Evolutionary conservation across 306 rosid species (phyloP).

Genomic region (Hippophae gyantsensis): DNA sequence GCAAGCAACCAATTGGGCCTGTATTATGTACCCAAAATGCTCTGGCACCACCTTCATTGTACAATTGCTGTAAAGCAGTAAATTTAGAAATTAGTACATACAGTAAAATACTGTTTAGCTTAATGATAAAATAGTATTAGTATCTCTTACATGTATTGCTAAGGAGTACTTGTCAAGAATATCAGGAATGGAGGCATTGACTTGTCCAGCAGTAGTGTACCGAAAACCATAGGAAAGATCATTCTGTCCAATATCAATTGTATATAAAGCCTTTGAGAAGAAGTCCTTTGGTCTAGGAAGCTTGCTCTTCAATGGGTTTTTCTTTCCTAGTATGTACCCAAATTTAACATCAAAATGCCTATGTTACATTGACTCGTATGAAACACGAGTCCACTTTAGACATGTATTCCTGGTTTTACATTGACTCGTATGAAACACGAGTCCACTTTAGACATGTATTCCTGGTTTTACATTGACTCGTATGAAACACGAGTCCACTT

Average conservation of each 20-base stretch:
- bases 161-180: slow-evolving; percentile 40
- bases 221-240: slow-evolving; percentile 56
- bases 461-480: too few species aligned
- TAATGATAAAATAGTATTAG: too few species aligned
- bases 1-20: slow-evolving; percentile 80
- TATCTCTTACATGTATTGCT: slow-evolving; percentile 43
- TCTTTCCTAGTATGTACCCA: slow-evolving; percentile 23
- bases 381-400: too few species aligned
- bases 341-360: not conserved
- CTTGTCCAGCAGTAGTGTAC: slow-evolving; percentile 44
- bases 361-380: too few species aligned
- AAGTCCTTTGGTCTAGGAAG: slow-evolving; percentile 67
- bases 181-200: slow-evolving; percentile 50
- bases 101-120: not conserved
- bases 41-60: slow-evolving; percentile 59
- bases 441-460: too few species aligned
- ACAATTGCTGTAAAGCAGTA: slow-evolving; percentile 42
- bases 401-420: too few species aligned
- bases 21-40: slow-evolving; percentile 72
- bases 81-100: slow-evolving; percentile 5
- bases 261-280: slow-evolving; percentile 54
- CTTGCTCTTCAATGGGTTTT: slow-evolving; percentile 26
- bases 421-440: too few species aligned
- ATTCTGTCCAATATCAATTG: slow-evolving; percentile 81
- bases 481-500: too few species aligned